These are phyloP conservation scores for Ascochyta fabae DNA, from an alignment of 2,329 filamentous ascomycete species.

Conservation along the genomic window DNA sequence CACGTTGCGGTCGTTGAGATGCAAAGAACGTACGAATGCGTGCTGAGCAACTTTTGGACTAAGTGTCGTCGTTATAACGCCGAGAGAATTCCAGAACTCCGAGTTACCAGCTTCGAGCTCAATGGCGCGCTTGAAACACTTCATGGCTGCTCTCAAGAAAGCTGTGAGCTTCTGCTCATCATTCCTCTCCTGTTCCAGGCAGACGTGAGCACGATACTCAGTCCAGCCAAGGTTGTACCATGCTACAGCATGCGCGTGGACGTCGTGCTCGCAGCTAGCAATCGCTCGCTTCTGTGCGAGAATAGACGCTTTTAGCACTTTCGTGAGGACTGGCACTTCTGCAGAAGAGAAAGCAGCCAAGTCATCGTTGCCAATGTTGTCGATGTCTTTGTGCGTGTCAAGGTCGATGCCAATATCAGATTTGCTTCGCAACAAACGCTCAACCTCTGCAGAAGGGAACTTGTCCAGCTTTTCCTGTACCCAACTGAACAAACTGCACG, in stretches of 20 bases:
- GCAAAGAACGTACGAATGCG: constrained; percentile 88
- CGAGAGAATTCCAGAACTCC: constrained; percentile 97
- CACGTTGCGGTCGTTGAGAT: constrained; percentile 85
- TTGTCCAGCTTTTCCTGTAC: constrained; percentile 71
- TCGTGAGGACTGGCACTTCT: constrained; percentile 51
- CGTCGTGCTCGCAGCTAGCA: constrained; percentile 71
- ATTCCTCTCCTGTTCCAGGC: constrained; percentile 57
- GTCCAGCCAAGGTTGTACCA: constrained; percentile 98
- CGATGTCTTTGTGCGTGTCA: constrained; percentile 70
- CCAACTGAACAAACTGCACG: constrained; percentile 81
- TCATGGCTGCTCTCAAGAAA: constrained; percentile 81
- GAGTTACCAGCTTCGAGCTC: constrained; percentile 92
- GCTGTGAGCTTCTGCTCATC: constrained; percentile 59
- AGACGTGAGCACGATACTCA: constrained; percentile 80
- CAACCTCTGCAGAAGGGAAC: constrained; percentile 67
- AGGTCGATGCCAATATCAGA: constrained; percentile 59
- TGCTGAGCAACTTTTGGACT: constrained; percentile 91
- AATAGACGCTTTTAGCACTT: constrained; percentile 74
- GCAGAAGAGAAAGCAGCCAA: constrained; percentile 32
- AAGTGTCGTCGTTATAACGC: constrained; percentile 84
- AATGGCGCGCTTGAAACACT: constrained; percentile 94
- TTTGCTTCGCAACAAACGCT: constrained; percentile 62
- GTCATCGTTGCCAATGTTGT: constrained; percentile 63
- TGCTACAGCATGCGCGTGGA: constrained; percentile 90
- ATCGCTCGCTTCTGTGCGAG: constrained; percentile 89